Base-by-base conservation (phyloP, 2,329 filamentous ascomycete species). In the Aspergillus persii region DNA sequence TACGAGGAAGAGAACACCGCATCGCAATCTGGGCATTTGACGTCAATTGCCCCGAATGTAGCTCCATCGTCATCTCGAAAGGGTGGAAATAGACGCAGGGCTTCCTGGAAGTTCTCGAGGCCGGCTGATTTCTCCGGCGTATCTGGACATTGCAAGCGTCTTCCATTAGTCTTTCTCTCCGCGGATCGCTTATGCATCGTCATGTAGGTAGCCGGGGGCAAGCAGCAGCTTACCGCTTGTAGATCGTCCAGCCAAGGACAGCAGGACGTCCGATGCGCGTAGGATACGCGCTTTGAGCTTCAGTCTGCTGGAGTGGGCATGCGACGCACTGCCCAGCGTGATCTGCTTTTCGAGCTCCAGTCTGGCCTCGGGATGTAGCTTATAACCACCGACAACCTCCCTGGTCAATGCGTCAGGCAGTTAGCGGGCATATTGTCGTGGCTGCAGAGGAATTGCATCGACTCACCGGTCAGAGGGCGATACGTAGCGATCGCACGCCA, bases 1-100 rank as follows among this genome's bases (percentile, higher is more conserved):
- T 65, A 72, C 70, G 60, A 36, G 7, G 70, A 70, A 23, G 70
- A 71, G 56, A 70, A 72, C 15, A 70, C 63, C 7, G 69, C 70
- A 48, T 71, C 66, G 49, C 70, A 72, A 54, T 72, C 70, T 2
- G 66, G 65, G 55, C 70, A 72, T 56, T 61, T 57, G 31, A 62
- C 51, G 31, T 71, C 68, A 48, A 59, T 56, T 15, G 61, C 62
- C 46, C 66, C 67, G 5, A 64, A 56, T 8, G 56, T 60, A 31
- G 56, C 46, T 8, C 58, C 67, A 44, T 70, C 69, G 46, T 69
- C 66, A 55, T 70, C 66, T 23, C 62, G 62, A 50, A 68, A 64
- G 6, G 69, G 68, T 8, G 69, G 69, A 15, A 70, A 72, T 6
- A 66, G 49, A 18, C 69, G 67, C n/a, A 72, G 47, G 8, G 62